Evolutionary conservation across 2,329 filamentous ascomycete species (phyloP), one percentile per base, ranked within the genome.

Genomic region (Aspergillus proliferans): DNA sequence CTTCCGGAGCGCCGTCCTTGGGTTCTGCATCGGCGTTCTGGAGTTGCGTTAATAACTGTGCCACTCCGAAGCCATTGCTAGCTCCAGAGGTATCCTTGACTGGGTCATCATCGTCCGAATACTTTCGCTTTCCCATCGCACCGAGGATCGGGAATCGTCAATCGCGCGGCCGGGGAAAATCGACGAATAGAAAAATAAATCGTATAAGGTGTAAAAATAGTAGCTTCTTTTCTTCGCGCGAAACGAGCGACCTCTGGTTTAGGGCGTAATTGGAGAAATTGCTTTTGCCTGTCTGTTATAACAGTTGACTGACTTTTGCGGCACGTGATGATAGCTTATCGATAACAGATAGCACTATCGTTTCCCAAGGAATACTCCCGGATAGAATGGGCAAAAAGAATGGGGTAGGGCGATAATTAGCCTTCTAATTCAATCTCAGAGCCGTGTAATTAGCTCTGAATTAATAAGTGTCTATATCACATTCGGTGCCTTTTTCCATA

Each of bases 111-210:
- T 64, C 56, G 42, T 63, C 58, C 15, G 52, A 52, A 40, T 49
- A 52, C 58, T 70, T 71, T 53, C 68, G 62, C 51, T 70, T 71
- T 33, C 54, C 49, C 63, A 66, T 66, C 24, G 45, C 52, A 19
- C 15, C 10, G 18, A 10, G 10, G 4, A 19, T 21, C 18, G 7
- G 34, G 34, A 36, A 36, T 36, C 10, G 26, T 30, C 26, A 30
- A 30, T 30, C 26, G 26, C 26, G 10, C 26, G 26, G 12, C 18
- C n/a, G n/a, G n/a, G n/a, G 7, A 38, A 38, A 38, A 18, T 18
- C 34, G 34, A 38, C n/a, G 34, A 38, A 38, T 18, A 38, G 34
- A 18, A 19, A 18, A n/a, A 14, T 38, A 15, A 18, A 38, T 19
- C 34, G 34, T 15, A 38, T 19, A 38, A 19, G 6, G 9, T 3